Percentiles rank a stretch among this genome's conserved stretches.
These are phyloP conservation scores for Lanmaoa pseudosensibilis DNA, from an alignment of 768 basidiomycete species.

Conservation along the genomic window DNA sequence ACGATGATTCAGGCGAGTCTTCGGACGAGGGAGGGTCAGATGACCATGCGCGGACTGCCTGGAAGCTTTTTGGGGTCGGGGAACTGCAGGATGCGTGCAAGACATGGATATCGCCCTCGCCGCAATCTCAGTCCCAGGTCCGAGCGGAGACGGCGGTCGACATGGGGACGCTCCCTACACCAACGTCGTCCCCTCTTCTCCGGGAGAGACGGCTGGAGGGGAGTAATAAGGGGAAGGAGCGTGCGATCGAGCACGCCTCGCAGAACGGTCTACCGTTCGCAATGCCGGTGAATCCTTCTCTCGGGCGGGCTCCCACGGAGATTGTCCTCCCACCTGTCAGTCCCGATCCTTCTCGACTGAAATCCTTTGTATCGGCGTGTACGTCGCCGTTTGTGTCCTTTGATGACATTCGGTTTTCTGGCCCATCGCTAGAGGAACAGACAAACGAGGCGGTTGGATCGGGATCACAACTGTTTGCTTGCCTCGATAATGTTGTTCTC, in stretches of 20 bases:
- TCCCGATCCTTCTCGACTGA: neutral
- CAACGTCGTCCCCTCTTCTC: slow-evolving; percentile 24
- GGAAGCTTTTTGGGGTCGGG: slow-evolving; percentile 50
- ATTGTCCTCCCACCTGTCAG: neutral
- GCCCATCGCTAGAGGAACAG: neutral
- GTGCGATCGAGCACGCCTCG: neutral
- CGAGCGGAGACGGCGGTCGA: neutral
- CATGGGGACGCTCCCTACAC: slow-evolving; percentile 21
- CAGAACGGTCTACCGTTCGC: neutral
- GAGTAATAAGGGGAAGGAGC: slow-evolving; percentile 5
- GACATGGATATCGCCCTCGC: slow-evolving; percentile 21
- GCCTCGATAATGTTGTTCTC: slow-evolving; percentile 17
- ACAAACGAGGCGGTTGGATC: neutral
- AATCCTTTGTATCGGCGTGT: slow-evolving; percentile 3
- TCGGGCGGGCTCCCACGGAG: slow-evolving; percentile 2
- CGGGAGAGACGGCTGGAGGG: neutral
- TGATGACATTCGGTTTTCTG: neutral
- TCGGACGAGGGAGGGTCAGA: slow-evolving; percentile 43
- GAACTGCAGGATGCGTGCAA: slow-evolving; percentile 23
- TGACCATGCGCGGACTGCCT: slow-evolving; percentile 56
- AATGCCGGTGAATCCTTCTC: neutral
- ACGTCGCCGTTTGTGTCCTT: slow-evolving; percentile 19
- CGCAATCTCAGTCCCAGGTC: slow-evolving; percentile 2
- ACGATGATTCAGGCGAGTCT: slow-evolving; percentile 45
- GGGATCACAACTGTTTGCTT: slow-evolving; percentile 13